A percentile compares a stretch with the other conserved stretches of the same genome.
phyloP scores from a whole-genome alignment of 1,139 yeast genomes.

The Hyphopichia pseudoburtonii region DNA sequence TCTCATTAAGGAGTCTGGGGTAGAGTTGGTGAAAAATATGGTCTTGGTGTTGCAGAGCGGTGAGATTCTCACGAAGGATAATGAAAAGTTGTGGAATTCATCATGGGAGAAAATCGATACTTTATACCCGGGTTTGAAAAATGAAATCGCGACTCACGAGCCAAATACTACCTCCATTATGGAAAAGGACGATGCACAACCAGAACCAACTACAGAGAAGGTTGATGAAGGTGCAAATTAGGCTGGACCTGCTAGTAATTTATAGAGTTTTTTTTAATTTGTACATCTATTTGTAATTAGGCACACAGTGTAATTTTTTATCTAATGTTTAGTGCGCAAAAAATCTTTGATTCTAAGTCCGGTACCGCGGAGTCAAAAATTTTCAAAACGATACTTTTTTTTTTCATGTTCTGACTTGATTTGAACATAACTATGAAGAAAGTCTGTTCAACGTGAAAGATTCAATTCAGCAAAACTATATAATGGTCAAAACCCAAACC shows the following conservation, averaged over 20 bases:
- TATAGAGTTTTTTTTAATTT: too few relatives aligned
- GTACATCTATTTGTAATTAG: too few relatives aligned
- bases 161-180: not conserved
- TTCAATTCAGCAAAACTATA: not conserved
- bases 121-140: slow-evolving; percentile 45
- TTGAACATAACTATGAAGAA: too few relatives aligned
- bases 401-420: not conserved
- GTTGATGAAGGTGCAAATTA: not conserved
- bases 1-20: slow-evolving; percentile 52
- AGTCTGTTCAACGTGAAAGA: too few relatives aligned
- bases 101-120: slow-evolving; percentile 47
- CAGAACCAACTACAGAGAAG: not conserved
- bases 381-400: too few relatives aligned
- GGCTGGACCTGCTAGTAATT: slow-evolving; percentile 2
- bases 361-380: too few relatives aligned
- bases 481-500: slow-evolving; percentile 29
- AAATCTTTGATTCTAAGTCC: too few relatives aligned
- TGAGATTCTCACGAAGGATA: slow-evolving; percentile 22
- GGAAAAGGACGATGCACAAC: slow-evolving; percentile 6
- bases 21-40: slow-evolving; percentile 65
- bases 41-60: slow-evolving; percentile 37
- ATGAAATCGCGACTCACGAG: slow-evolving; percentile 19
- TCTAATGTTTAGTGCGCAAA: too few relatives aligned
- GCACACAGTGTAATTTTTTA: too few relatives aligned
- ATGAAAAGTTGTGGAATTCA: slow-evolving; percentile 26